Evolutionary conservation across 768 basidiomycete species (phyloP).

Genomic region (Trametes meyenii): DNA sequence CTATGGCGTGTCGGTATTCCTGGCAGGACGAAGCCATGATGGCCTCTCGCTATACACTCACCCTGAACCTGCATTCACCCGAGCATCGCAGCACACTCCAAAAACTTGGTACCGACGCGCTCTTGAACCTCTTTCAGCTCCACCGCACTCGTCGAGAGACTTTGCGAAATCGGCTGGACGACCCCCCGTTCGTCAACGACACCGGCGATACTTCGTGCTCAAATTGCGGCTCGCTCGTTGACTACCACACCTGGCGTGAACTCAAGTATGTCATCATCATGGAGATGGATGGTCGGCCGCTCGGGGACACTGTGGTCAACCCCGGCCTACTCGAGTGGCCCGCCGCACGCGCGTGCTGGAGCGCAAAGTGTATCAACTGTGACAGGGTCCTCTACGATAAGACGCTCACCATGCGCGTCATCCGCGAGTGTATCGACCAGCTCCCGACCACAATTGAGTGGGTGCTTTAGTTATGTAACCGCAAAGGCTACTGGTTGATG

Average conservation of each 20-base stretch:
- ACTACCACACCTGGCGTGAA: constrained; percentile 67
- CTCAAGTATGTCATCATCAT: constrained; percentile 57
- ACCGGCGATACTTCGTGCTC: constrained; percentile 55
- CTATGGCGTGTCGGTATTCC: constrained; percentile 49
- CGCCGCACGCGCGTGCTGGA: constrained; percentile 65
- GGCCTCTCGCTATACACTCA: constrained; percentile 59
- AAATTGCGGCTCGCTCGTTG: constrained; percentile 49
- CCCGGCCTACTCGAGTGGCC: constrained; percentile 55
- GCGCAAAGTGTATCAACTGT: constrained; percentile 56
- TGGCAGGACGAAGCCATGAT: constrained; percentile 59
- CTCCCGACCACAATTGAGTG: constrained; percentile 45
- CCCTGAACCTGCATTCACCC: constrained; percentile 52
- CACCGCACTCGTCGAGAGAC: constrained; percentile 55
- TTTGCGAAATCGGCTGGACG: constrained; percentile 52
- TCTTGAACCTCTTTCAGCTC: constrained; percentile 56
- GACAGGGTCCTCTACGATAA: constrained; percentile 58
- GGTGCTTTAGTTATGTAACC: constrained; percentile 3
- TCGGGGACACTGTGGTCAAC: constrained; percentile 58
- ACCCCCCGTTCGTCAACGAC: constrained; percentile 58
- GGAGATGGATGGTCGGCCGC: constrained; percentile 61
- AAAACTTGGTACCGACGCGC: constrained; percentile 51
- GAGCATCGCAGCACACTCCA: constrained; percentile 48
- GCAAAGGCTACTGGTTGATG: background rate
- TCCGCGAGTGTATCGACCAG: constrained; percentile 55
- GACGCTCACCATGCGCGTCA: constrained; percentile 53